Conservation (phyloP, 176 grass and related monocot genomes). For the Eleusine indica region DNA sequence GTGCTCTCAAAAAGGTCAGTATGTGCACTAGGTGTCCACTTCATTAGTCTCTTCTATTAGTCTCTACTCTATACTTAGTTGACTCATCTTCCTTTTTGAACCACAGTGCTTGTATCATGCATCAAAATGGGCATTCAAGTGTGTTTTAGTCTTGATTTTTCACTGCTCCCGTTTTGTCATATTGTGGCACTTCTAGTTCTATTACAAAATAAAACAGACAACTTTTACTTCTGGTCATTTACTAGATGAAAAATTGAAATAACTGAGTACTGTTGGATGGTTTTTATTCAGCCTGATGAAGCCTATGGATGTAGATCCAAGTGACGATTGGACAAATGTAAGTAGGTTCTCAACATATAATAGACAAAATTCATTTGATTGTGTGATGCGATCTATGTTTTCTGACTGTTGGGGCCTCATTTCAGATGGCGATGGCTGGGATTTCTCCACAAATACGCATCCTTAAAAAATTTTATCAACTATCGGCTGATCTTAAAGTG, state of each 20-base stretch:
- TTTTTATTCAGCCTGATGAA: constrained; percentile 75
- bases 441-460: constrained; percentile 92
- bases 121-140: neutral
- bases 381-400: constrained; percentile 20
- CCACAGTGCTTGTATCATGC: neutral
- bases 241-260: too few relatives aligned
- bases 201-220: neutral
- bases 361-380: constrained; percentile 40
- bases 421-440: constrained; percentile 89
- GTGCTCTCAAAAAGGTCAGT: constrained; percentile 85
- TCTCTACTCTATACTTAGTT: constrained; percentile 6
- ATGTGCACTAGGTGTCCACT: neutral
- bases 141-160: neutral
- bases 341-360: constrained; percentile 30
- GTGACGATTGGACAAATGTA: constrained; percentile 95
- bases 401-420: constrained; percentile 39
- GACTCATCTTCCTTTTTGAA: neutral
- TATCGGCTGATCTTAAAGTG: neutral
- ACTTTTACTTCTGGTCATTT: neutral
- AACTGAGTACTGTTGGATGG: constrained; percentile 27
- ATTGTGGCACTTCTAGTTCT: neutral
- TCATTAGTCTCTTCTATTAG: neutral
- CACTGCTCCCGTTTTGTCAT: neutral
- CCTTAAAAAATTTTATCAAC: constrained; percentile 27
- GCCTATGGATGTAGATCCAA: constrained; percentile 73